Evolutionary conservation across 768 basidiomycete species (phyloP).

Genomic region (Lentinula detonsa): DNA sequence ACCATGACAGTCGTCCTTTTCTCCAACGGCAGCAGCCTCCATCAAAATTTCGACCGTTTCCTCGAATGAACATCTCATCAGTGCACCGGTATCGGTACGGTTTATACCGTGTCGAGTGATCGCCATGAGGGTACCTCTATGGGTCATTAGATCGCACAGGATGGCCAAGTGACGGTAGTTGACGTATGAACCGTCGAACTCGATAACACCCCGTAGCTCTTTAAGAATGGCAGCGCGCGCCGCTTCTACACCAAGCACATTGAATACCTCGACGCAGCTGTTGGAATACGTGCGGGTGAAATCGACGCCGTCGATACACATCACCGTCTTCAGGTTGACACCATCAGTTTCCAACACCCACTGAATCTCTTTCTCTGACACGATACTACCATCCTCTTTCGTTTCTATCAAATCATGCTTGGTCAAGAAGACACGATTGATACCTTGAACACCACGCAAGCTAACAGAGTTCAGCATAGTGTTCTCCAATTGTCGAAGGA

Average conservation of each 20-base stretch:
- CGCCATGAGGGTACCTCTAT: slow-evolving; percentile 91
- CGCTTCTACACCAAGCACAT: slow-evolving; percentile 95
- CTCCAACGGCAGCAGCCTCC: slow-evolving; percentile 97
- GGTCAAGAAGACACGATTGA: slow-evolving; percentile 91
- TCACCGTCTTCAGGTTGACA: slow-evolving; percentile 90
- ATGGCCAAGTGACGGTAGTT: slow-evolving; percentile 96
- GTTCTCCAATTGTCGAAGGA: slow-evolving; percentile 92
- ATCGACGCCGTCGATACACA: slow-evolving; percentile 95
- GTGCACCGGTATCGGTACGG: slow-evolving; percentile 95
- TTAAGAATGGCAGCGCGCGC: slow-evolving; percentile 91
- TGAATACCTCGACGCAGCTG: slow-evolving; percentile 92
- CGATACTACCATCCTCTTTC: slow-evolving; percentile 58
- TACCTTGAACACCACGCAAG: slow-evolving; percentile 86
- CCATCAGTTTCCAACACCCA: slow-evolving; percentile 99
- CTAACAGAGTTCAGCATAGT: slow-evolving; percentile 95
- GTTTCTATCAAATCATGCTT: slow-evolving; percentile 76
- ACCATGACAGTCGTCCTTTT: slow-evolving; percentile 97
- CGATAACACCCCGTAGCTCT: slow-evolving; percentile 93
- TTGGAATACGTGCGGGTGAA: slow-evolving; percentile 92
- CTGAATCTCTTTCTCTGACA: slow-evolving; percentile 63
- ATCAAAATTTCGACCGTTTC: slow-evolving; percentile 99
- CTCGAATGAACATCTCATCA: slow-evolving; percentile 99
- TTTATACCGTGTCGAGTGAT: slow-evolving; percentile 99
- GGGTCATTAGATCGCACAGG: slow-evolving; percentile 98
- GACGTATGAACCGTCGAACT: slow-evolving; percentile 99